Base-by-base conservation (phyloP, 208 protist species). In the Trypanosoma theileri region DNA sequence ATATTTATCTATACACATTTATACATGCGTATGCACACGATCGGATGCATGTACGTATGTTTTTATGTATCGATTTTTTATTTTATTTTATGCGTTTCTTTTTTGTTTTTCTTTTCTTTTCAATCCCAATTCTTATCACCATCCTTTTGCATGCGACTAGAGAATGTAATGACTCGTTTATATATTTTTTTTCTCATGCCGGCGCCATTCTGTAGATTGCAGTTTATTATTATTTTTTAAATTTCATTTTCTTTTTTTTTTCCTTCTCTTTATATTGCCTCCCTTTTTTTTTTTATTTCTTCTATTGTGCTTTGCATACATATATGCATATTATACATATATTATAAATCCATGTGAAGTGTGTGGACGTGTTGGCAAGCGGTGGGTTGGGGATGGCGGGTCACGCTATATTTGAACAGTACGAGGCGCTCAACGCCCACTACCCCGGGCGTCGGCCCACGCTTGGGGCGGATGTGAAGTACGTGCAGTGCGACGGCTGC, bases 401-500 rank as follows among this genome's bases (percentile, higher is more conserved):
- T 3, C 65, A 70, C 28, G 22, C 17, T 28, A 42, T 73, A 3
- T 28, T 73, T 64, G 42, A 56, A 28, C 59, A 53, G 58, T 73
- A 73, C 59, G 22, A 48, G 10, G 53, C 22, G 4, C 68, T 73
- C 48, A 73, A 73, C 31, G 42, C 11, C 12, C 42, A 56, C 41
- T 66, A 73, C 51, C 12, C 13, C 13, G 59, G 59, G 44, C 21
- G n/a, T 10, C 31, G 35, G 9, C 59, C 62, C n/a, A 19, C 14
- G 53, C 24, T 75, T 14, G 70, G 57, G 6, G 21, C 40, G 4
- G 55, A 69, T 41, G 70, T 69, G 52, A 75, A 75, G 45, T 75
- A 53, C 31, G 70, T 75, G 11, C 70, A 69, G 53, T 75, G 70
- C 56, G 62, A 75, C 28, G 70, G 58, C 31, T 74, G 69, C 19